These are phyloP conservation scores for Helenozyma rhizophorensis DNA, from an alignment of 805 yeast genomes.

Conservation along the genomic window DNA sequence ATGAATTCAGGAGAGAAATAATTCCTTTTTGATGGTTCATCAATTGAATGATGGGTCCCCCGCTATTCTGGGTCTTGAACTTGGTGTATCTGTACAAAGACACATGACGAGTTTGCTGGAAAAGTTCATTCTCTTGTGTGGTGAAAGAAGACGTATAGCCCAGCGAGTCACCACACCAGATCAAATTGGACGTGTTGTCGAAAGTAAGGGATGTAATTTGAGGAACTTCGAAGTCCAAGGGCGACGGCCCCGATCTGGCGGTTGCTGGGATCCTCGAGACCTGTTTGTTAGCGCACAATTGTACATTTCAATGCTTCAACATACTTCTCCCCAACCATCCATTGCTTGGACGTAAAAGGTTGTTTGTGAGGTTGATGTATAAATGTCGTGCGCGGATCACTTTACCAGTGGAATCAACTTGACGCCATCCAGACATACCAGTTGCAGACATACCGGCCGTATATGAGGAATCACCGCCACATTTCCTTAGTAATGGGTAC, in stretches of 20 bases:
- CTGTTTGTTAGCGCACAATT: slow-evolving; percentile 17
- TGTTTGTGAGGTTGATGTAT: not conserved
- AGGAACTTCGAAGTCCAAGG: slow-evolving; percentile 7
- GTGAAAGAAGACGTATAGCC: slow-evolving; percentile 42
- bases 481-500: too few relatives aligned
- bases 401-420: too few relatives aligned
- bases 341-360: slow-evolving; percentile 17
- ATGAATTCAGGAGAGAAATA: slow-evolving; percentile 27
- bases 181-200: slow-evolving; percentile 67
- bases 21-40: slow-evolving; percentile 31
- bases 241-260: slow-evolving; percentile 6
- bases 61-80: slow-evolving; percentile 22
- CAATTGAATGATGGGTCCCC: slow-evolving; percentile 23
- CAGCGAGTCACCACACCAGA: slow-evolving; percentile 79
- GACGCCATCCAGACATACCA: too few relatives aligned
- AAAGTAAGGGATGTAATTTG: slow-evolving; percentile 39
- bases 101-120: slow-evolving; percentile 9
- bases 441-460: too few relatives aligned
- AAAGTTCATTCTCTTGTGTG: slow-evolving; percentile 11
- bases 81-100: slow-evolving; percentile 34
- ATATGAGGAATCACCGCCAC: too few relatives aligned
- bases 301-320: slow-evolving; percentile 11
- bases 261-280: slow-evolving; percentile 26
- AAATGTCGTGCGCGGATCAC: not conserved
- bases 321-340: slow-evolving; percentile 52